Base-by-base conservation (phyloP, 2,329 filamentous ascomycete genomes). In the Simplicillium aogashimaense region DNA sequence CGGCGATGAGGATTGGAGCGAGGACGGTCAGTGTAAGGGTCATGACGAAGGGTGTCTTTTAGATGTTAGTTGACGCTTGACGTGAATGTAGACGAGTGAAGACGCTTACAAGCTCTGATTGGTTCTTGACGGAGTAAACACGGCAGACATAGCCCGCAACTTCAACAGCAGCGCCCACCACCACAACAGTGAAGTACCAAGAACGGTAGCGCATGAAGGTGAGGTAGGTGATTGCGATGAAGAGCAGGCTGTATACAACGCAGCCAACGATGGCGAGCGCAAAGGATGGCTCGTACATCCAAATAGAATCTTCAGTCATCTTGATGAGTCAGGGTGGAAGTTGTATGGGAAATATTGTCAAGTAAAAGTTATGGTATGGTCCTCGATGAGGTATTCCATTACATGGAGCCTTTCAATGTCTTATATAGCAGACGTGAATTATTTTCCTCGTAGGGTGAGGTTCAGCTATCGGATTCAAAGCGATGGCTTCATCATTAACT, bases 1-100 rank as follows among this genome's bases (percentile, higher is more conserved):
- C 70, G 13, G 67, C 67, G 37, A 72, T 52, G 38, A 72, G 61
- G 33, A 72, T 57, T 0, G 70, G 70, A 0, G 68, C 66, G 32
- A 74, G 56, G 11, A 72, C 63, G n/a, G 69, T 65, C 16, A 67
- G 54, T 1, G 59, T 61, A 4, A 58, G 46, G 1, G 58, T 63
- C 31, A 57, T 46, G 5, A 67, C 58, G 39, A 66, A 69, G 1
- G 64, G 51, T 2, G 52, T 48, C 56, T 61, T 13, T 5, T 3
- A 4, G 3, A 13, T 36, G n/a, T 47, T 35, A 42, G 42, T 17
- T 6, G 11, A 11, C 4, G 17, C 16, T 7, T 34, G 12, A 29
- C 9, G 18, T 7, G 17, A 15, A 17, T 20, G 4, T 15, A 36
- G 7, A 3, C 15, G 15, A 9, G 29, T 30, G 18, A 13, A 3